Percentiles rank a stretch among this genome's conserved stretches.
phyloP scores from a whole-genome alignment of 345 rosid species.

The Eucalyptus melliodora region DNA sequence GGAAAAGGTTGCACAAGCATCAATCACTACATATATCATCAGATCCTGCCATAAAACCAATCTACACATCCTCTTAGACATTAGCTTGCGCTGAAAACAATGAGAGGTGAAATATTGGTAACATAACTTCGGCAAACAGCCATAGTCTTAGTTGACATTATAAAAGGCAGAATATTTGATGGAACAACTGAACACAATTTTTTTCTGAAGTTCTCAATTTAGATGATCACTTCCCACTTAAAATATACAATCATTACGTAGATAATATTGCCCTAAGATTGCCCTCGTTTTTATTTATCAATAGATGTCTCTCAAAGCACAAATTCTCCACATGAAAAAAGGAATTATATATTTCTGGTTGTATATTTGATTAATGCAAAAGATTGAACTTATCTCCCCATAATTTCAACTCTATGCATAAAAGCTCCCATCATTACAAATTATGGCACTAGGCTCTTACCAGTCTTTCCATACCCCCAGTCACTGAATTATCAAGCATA shows the following conservation, averaged over 20 bases:
- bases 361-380: background rate
- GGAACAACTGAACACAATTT: background rate
- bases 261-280: background rate
- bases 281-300: background rate
- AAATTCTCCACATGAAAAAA: background rate
- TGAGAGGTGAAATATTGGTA: background rate
- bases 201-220: background rate
- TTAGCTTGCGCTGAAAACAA: background rate
- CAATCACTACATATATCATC: background rate
- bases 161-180: background rate
- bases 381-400: background rate
- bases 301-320: background rate
- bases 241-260: background rate
- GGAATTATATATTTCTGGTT: background rate
- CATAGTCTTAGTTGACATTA: background rate
- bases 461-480: conserved; percentile 46
- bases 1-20: background rate
- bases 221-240: background rate
- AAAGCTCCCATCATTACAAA: background rate
- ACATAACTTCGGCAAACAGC: background rate
- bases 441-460: conserved; percentile 20
- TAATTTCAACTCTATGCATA: background rate
- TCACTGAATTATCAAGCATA: conserved; percentile 49
- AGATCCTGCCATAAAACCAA: background rate
- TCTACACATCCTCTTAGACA: background rate